These are phyloP conservation scores for Ananas comosus DNA, from an alignment of 176 grass and related monocot species.

Conservation along the genomic window DNA sequence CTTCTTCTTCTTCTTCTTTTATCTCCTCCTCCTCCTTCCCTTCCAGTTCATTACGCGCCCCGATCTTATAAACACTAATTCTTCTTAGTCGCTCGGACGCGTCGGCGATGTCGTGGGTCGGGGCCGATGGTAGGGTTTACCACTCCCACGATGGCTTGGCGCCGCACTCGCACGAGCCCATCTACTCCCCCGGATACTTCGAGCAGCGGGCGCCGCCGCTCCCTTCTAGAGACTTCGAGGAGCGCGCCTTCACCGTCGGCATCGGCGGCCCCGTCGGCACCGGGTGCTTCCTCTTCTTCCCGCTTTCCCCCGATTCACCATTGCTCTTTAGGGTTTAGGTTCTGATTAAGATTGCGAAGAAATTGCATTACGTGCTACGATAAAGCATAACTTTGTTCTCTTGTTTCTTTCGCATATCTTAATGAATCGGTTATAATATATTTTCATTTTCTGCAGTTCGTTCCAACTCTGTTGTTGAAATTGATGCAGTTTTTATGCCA, in stretches of 20 bases:
- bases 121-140: conserved; percentile 65
- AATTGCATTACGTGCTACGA: no score
- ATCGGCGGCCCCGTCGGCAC: conserved; percentile 94
- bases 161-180: conserved; percentile 93
- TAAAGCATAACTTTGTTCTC: no score
- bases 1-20: not conserved
- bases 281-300: conserved; percentile 35
- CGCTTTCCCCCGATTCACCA: not conserved
- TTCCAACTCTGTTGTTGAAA: no score
- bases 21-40: not conserved
- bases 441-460: no score
- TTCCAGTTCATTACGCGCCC: not conserved
- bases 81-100: not conserved
- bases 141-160: conserved; percentile 94
- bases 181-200: conserved; percentile 88
- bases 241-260: conserved; percentile 92
- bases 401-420: no score
- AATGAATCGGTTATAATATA: no score
- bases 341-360: no score
- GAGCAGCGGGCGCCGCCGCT: conserved; percentile 73
- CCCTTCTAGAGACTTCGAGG: conserved; percentile 45
- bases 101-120: conserved; percentile 44
- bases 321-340: not conserved
- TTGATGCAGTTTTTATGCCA: no score
- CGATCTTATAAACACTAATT: not conserved